Conservation (phyloP, 2,329 filamentous ascomycete species). For the Monosporascus ibericus region DNA sequence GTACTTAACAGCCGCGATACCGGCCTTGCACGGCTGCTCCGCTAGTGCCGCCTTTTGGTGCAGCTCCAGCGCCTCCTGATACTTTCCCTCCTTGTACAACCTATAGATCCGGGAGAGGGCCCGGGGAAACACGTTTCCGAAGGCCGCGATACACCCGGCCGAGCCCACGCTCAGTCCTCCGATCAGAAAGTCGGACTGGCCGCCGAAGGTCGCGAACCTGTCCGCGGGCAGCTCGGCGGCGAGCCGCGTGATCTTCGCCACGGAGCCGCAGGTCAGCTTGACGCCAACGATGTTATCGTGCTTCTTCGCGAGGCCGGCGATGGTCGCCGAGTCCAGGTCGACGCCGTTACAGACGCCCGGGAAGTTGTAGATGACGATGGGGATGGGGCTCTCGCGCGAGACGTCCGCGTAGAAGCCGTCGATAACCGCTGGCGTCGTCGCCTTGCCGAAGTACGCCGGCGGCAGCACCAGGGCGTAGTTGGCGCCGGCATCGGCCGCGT, state of each 20-base stretch:
- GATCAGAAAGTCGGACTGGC: constrained; percentile 67
- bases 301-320: constrained; percentile 43
- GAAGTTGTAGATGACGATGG: constrained; percentile 63
- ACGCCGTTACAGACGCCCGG: constrained; percentile 62
- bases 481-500: constrained; percentile 54
- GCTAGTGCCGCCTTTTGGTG: constrained; percentile 59
- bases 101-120: constrained; percentile 53
- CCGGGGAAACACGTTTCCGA: constrained; percentile 57
- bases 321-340: constrained; percentile 59
- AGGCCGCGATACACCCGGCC: constrained; percentile 55
- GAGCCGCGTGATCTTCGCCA: constrained; percentile 54
- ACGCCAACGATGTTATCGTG: constrained; percentile 55
- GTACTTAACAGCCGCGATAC: constrained; percentile 64
- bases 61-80: constrained; percentile 51
- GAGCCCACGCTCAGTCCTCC: constrained; percentile 53
- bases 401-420: constrained; percentile 55
- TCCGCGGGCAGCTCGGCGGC: constrained; percentile 44
- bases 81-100: constrained; percentile 52
- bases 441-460: constrained; percentile 59
- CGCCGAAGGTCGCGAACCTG: constrained; percentile 62
- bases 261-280: constrained; percentile 59
- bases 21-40: constrained; percentile 59
- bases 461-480: constrained; percentile 58
- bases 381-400: constrained; percentile 44
- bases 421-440: constrained; percentile 50